Evolutionary conservation across 768 basidiomycete species (phyloP), one percentile per base, ranked within the genome.

Genomic region (Suillus ampliporus): DNA sequence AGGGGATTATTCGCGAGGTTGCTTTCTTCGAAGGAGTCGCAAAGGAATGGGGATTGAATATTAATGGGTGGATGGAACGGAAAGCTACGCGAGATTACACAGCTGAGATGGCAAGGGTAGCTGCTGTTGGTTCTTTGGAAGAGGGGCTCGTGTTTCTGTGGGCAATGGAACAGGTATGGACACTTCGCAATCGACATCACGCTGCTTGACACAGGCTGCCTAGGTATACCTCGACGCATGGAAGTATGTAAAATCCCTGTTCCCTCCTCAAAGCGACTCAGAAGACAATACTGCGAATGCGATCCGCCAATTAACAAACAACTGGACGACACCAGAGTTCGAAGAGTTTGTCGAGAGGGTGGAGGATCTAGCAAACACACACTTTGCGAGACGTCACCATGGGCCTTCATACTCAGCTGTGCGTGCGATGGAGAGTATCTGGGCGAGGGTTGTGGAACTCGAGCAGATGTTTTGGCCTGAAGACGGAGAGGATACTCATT

Each of bases 191-290:
- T 26, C 3, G 9, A 34, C 5, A 57, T 35, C 14, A n/a, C 19
- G 48, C 23, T 64, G 19, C 44, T 54, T 37, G 37, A 17, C 19
- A 21, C 38, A 54, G 31, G 35, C 31, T 37, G 28, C 31, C 14
- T 52, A 92, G 91, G 80, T 89, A 28, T 91, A 92, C 69, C 77
- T 90, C 31, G 85, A 88, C 57, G 85, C 89, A 4, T 92, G 91
- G 91, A 78, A 80, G 1, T 75, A 77, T 58, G 86, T 88, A 41
- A 70, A 74, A 46, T 54, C 63, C 0, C 63, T 63, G 5, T 62
- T 67, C 59, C 21, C 64, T 4, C 19, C 63, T 37, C 23, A 57
- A 44, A 11, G 38, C 38, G 11, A 46, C 35, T 61, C 66, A 23
- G 37, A 65, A 37, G 66, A 66, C 19, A 56, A 61, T n/a, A 66